Conservation (phyloP, 106 monocot species). For the Amphibolis antarctica region DNA sequence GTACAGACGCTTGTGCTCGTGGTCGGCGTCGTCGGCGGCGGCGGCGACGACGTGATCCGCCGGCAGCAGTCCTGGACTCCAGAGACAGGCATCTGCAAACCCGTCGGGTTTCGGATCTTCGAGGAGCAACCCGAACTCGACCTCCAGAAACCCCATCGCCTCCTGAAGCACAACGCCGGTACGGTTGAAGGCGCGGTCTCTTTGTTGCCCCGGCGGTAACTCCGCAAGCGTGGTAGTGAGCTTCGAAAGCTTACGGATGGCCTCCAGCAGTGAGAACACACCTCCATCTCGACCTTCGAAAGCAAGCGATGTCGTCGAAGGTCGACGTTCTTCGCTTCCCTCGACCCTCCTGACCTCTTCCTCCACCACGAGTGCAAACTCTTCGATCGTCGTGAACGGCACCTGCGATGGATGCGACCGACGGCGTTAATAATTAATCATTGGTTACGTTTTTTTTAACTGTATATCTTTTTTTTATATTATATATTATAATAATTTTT, state of each 20-base stretch:
- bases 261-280: slow-evolving; percentile 33
- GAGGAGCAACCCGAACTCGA: slow-evolving; percentile 43
- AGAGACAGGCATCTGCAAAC: background rate
- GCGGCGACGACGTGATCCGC: background rate
- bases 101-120: slow-evolving; percentile 5
- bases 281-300: slow-evolving; percentile 8
- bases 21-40: background rate
- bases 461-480: no score
- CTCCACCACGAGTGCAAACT: slow-evolving; percentile 25
- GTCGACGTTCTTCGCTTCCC: slow-evolving; percentile 13
- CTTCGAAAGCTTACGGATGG: slow-evolving; percentile 24
- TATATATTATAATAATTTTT: no score
- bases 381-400: slow-evolving; percentile 18
- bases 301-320: slow-evolving; percentile 1
- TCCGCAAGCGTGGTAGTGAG: slow-evolving; percentile 10
- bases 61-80: slow-evolving; percentile 1
- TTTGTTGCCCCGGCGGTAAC: slow-evolving; percentile 4
- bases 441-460: no score
- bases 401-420: background rate
- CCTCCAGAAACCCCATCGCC: slow-evolving; percentile 59
- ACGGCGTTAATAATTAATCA: no score
- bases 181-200: slow-evolving; percentile 16
- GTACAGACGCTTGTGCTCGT: slow-evolving; percentile 7
- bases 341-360: slow-evolving; percentile 27
- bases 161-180: slow-evolving; percentile 33